A percentile compares a stretch with the other conserved stretches of the same genome.
phyloP scores from a whole-genome alignment of 208 protist species.

The Trypanosoma theileri region DNA sequence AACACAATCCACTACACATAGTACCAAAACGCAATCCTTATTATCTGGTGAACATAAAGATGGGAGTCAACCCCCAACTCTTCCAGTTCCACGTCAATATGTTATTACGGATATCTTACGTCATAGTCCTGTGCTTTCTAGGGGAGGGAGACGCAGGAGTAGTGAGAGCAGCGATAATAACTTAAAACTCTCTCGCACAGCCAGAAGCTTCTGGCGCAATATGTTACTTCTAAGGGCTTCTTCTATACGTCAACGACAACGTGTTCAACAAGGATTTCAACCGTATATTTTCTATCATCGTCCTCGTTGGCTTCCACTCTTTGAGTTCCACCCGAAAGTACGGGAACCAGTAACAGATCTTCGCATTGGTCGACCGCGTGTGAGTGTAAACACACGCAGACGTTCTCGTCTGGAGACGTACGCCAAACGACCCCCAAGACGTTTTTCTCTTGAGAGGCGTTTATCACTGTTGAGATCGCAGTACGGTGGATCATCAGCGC shows the following conservation, averaged over 20 bases:
- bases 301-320: background rate
- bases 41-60: no score
- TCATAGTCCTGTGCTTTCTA: background rate
- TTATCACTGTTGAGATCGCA: no score
- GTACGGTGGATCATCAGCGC: no score
- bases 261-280: no score
- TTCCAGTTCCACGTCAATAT: no score
- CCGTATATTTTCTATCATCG: background rate
- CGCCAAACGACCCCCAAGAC: constrained; percentile 3
- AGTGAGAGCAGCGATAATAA: background rate
- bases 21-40: no score
- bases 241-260: no score
- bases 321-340: background rate
- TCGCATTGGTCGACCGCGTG: background rate
- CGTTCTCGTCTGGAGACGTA: background rate
- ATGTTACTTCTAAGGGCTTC: no score
- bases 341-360: background rate
- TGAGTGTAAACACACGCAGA: background rate
- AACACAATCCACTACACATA: no score
- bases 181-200: no score
- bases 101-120: background rate
- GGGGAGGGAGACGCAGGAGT: background rate
- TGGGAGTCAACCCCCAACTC: no score
- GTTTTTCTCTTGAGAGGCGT: background rate
- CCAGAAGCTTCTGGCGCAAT: no score